Base-by-base conservation (phyloP, 2,329 filamentous ascomycete genomes). In the Cladophialophora yegresii region DNA sequence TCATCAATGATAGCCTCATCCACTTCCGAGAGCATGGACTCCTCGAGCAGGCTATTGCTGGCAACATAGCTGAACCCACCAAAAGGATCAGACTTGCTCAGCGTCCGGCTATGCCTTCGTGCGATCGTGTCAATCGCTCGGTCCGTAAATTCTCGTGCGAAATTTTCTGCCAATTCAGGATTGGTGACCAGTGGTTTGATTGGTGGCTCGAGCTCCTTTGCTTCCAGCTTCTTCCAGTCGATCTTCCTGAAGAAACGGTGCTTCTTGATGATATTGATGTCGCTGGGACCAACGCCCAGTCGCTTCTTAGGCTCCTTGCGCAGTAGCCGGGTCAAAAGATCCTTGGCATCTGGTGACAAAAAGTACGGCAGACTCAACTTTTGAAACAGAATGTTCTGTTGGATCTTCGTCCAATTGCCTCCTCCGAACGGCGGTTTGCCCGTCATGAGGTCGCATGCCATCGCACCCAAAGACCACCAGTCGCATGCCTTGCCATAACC, bases 171-270 rank as follows among this genome's bases (percentile, higher is more conserved):
- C 53, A 97, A 83, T 76, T 96, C 93, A 0, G 95, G 95, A 73
- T 99, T 92, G 0, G 95, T 98, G 73, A 99, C 93, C 72, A 98
- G 83, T 16, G 95, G 95, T 74, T 90, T 87, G 72, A 99, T 98
- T 0, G 95, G 95, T 0, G 95, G 90, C 71, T 91, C 89, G 54
- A 96, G 71, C 77, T 97, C 91, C 40, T 93, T 85, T 30, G 85
- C 87, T 67, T 90, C 92, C 13, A 99, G 84, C 72, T 88, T 89
- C 78, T 87, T 89, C 95, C 95, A 99, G 79, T 99, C 89, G 73
- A 99, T 96, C 80, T 92, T 95, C 74, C 91, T 87, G 85, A 99
- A 99, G 83, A 99, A 99, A 9, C 95, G 87, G 75, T 99, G 95
- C 68, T 88, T 88, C 83, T 96, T 96, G 79, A 99, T 90, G 0